These are phyloP conservation scores for Mollisiaceae sp. DNA, from an alignment of 2,329 filamentous ascomycete genomes.

Conservation along the genomic window DNA sequence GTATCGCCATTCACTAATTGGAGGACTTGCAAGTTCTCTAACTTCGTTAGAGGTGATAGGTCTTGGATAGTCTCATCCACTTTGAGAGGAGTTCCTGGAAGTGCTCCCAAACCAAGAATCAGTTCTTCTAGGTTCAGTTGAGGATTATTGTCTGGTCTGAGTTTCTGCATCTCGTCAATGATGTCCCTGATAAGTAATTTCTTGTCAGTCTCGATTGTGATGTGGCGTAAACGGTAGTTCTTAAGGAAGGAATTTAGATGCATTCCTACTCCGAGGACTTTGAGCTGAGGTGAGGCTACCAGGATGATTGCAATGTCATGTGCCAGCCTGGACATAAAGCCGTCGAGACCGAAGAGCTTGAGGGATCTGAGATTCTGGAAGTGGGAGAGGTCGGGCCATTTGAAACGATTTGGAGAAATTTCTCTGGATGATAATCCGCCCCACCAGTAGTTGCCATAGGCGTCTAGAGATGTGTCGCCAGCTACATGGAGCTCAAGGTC, in stretches of 20 bases:
- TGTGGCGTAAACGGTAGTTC: background rate
- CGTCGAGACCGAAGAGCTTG: background rate
- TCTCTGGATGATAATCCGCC: background rate
- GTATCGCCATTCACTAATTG: background rate
- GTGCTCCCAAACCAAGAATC: background rate
- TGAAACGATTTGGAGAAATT: background rate
- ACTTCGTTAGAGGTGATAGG: background rate
- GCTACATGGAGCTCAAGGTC: background rate
- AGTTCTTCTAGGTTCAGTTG: background rate
- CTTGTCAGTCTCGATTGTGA: background rate
- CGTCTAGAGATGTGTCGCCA: background rate
- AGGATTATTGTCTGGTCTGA: background rate
- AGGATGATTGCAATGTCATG: background rate
- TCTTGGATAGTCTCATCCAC: background rate
- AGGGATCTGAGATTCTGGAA: constrained; percentile 3
- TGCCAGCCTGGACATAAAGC: background rate
- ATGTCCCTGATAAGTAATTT: background rate
- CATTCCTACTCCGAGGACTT: background rate
- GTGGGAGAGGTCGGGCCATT: background rate
- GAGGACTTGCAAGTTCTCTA: constrained; percentile 2
- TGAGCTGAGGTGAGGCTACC: background rate
- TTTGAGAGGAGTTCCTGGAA: background rate
- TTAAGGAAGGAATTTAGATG: background rate
- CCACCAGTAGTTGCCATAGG: background rate
- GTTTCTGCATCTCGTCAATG: constrained; percentile 5